Base-by-base conservation (phyloP, 1,284 basidiomycete species). In the Phellopilus nigrolimitatus region DNA sequence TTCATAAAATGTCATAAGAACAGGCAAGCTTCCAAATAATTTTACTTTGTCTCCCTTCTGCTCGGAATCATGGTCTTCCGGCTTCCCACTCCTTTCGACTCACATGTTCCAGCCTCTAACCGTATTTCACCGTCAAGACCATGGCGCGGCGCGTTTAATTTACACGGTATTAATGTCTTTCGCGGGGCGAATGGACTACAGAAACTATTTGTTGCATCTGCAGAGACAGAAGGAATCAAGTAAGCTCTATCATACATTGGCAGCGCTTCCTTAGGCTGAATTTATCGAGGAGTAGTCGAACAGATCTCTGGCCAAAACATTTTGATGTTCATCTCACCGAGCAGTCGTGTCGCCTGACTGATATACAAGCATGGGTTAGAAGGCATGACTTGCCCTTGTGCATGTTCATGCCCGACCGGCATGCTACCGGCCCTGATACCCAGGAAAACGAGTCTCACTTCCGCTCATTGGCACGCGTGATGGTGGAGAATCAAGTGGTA, bases 211-310 rank as follows among this genome's bases (percentile, higher is more conserved):
- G 77, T 81, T 57, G 79, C 78, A 15, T 79, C 78, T 33, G 79
- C 81, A 37, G 81, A 83, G 67, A 81, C 78, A 31, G 80, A 82
- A 61, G 79, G 81, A 31, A 76, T 82, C 59, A 81, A 74, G 82
- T 84, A 71, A 45, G 47, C 39, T 10, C 19, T 25, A n/a, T 17
- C 28, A 22, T 1, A 22, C 10, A 47, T 40, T 56, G 57, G 24
- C 8, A 12, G 28, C 28, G 12, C 34, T 17, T 13, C 54, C 49
- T 37, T 43, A 49, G n/a, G 28, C 45, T 44, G 40, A 42, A 34
- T 38, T 58, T 47, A 34, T 36, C 49, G 58, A 63, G 61, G 53
- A 41, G 59, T 61, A 71, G 70, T 57, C 63, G 66, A 39, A 64
- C 64, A 43, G 66, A 68, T 31, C 45, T 58, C 2, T 82, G 80